phyloP scores from a whole-genome alignment of 2,329 filamentous ascomycete genomes.

The Tolypocladium paradoxum region DNA sequence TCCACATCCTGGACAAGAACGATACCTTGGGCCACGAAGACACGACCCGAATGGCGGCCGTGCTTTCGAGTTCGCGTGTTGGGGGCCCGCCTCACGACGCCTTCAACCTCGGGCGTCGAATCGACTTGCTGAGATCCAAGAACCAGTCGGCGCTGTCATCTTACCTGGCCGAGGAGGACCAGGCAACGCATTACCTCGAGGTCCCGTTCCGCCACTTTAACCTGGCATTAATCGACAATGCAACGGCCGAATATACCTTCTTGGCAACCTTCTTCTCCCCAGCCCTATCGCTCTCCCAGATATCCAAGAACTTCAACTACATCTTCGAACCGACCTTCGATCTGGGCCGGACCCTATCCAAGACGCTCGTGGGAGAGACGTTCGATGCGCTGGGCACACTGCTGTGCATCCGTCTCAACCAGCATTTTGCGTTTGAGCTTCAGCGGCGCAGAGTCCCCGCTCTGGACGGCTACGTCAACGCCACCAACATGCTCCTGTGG shows the following conservation, averaged over 20 bases:
- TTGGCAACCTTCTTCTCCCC: conserved; percentile 82
- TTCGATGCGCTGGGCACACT: conserved; percentile 80
- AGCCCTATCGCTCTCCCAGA: conserved; percentile 60
- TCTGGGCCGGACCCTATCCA: conserved; percentile 70
- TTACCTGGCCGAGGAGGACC: conserved; percentile 85
- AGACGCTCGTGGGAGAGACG: conserved; percentile 61
- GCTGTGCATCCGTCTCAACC: conserved; percentile 86
- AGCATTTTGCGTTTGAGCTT: conserved; percentile 87
- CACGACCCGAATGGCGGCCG: conserved; percentile 49
- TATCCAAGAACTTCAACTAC: conserved; percentile 74
- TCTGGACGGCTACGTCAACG: conserved; percentile 86
- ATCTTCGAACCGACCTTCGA: conserved; percentile 85
- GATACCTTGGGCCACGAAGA: conserved; percentile 78
- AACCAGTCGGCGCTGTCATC: conserved; percentile 72
- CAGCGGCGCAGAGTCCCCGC: conserved; percentile 85
- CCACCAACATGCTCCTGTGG: conserved; percentile 92
- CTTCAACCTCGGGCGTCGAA: conserved; percentile 77
- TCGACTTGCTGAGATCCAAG: conserved; percentile 67
- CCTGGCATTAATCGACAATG: conserved; percentile 84
- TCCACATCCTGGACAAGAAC: conserved; percentile 73
- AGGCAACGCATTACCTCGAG: conserved; percentile 76
- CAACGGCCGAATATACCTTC: conserved; percentile 90
- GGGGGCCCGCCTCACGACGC: conserved; percentile 64
- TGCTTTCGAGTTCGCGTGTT: conserved; percentile 35
- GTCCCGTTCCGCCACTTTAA: conserved; percentile 91